Conservation (phyloP, 129 eudicot genomes). For the Heracleum sosnowskyi region DNA sequence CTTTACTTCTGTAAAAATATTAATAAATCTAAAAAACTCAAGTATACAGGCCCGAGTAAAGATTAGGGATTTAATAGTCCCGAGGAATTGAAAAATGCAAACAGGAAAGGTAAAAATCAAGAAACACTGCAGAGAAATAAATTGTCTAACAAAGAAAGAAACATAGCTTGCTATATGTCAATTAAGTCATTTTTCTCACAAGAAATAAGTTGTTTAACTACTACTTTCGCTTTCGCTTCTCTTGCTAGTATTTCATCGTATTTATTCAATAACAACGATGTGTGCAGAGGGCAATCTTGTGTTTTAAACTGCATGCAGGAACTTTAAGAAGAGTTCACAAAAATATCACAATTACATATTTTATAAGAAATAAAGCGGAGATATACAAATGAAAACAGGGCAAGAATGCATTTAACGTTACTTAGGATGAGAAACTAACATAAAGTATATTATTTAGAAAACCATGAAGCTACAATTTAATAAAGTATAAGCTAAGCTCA, state of each 20-base stretch:
- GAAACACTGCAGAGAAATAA: background rate
- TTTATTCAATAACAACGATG: background rate
- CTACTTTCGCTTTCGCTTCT: background rate
- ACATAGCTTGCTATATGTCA: background rate
- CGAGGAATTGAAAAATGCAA: too few species aligned
- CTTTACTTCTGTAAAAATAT: background rate
- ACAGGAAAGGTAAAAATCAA: background rate
- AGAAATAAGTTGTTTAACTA: background rate
- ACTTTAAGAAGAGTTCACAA: background rate
- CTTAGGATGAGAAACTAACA: background rate
- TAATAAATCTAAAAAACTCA: background rate
- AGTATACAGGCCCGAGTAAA: background rate
- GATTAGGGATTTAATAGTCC: background rate
- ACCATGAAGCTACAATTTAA: background rate
- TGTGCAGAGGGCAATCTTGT: background rate
- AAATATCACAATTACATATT: background rate
- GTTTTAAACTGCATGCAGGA: background rate
- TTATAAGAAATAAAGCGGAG: background rate
- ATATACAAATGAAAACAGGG: background rate
- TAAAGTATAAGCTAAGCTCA: background rate
- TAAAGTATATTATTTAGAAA: background rate
- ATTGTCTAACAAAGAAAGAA: background rate
- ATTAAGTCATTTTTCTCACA: background rate
- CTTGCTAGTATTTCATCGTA: background rate
- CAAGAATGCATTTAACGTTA: background rate